Base-by-base conservation (phyloP, 345 rosid species). In the Gossypium australe region DNA sequence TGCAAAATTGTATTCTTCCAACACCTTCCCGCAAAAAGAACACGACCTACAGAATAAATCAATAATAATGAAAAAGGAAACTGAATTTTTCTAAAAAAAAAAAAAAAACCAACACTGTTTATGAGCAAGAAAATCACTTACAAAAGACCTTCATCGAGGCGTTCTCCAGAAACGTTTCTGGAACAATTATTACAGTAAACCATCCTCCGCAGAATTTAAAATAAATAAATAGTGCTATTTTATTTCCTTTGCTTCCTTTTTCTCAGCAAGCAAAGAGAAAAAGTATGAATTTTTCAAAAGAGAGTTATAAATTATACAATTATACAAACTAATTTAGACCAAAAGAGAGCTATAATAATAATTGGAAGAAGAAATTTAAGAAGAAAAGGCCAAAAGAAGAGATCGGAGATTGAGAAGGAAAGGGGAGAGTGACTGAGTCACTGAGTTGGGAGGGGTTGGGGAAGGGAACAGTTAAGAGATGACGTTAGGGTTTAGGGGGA, bases 21-120 rank as follows among this genome's bases (percentile, higher is more conserved):
- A 71, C 67, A 84, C 87, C 75, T 65, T 84, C 64, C 87, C 87
- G 22, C 87, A 84, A 11, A 74, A 38, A 9, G 74, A 60, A 74
- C 87, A 84, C 29, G 79, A 78, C 63, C 86, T 83, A 43, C 6
- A 47, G 60, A 34, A 43, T 27, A 70, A 63, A 24, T 11, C 25
- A 27, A 63, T 3, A 38, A 59, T 2, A 29, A 60, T 61, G 56
- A 45, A 71, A 20, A 16, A 41, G 2, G 27, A 20, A n/a, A 61
- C 17, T 11, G 10, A 41, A 24, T 47, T 43, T 2, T 22, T 52
- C 9, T 34, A 20, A 20, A 20, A 20, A 20, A 7, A 4, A 34
- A 34, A 53, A 51, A 27, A 3, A 29, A 1, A 2, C 16, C 11
- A 53, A 53, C 10, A n/a, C n/a, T 14, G 25, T 3, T 53, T 1